Percentiles rank a stretch among this genome's conserved stretches.
Evolutionary conservation across 2,329 filamentous ascomycete species (phyloP).

Genomic region (Didymella lethalis): DNA sequence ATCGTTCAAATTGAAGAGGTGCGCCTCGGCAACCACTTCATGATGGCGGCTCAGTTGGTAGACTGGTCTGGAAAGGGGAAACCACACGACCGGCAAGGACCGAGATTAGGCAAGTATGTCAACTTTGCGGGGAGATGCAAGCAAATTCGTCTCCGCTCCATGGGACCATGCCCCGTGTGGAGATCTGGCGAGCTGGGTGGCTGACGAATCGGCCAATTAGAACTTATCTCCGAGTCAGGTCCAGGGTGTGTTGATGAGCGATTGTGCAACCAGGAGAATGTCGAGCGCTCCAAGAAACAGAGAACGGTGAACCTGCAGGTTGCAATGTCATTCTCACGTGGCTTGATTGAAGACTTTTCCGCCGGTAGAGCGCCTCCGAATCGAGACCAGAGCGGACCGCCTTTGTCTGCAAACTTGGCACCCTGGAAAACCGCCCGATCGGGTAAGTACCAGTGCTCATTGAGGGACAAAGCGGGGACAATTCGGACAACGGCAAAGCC

Average conservation of each 20-base stretch:
- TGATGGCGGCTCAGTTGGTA: constrained; percentile 12
- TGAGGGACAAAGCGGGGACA: constrained; percentile 12
- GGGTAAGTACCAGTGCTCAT: constrained; percentile 6
- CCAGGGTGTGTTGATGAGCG: not conserved
- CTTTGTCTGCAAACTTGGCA: constrained; percentile 9
- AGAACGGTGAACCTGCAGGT: constrained; percentile 7
- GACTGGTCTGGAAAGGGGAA: constrained; percentile 26
- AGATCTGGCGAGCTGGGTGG: constrained; percentile 25
- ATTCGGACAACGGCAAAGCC: constrained; percentile 16
- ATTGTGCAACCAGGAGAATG: constrained; percentile 7
- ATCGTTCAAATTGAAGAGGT: constrained; percentile 15
- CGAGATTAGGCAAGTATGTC: constrained; percentile 23
- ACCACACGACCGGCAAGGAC: constrained; percentile 23
- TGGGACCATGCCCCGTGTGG: constrained; percentile 27
- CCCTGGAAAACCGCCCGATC: constrained; percentile 7
- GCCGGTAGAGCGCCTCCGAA: constrained; percentile 28
- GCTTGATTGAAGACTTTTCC: constrained; percentile 25
- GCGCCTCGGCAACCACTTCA: constrained; percentile 20
- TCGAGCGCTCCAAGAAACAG: not conserved
- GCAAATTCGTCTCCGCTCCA: constrained; percentile 18
- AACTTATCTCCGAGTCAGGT: constrained; percentile 12
- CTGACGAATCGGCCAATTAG: constrained; percentile 24
- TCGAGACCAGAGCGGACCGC: constrained; percentile 3
- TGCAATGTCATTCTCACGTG: constrained; percentile 10
- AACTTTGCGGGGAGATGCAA: constrained; percentile 32